phyloP scores from a whole-genome alignment of 768 basidiomycete species.

The Leccinum pellstonianum region DNA sequence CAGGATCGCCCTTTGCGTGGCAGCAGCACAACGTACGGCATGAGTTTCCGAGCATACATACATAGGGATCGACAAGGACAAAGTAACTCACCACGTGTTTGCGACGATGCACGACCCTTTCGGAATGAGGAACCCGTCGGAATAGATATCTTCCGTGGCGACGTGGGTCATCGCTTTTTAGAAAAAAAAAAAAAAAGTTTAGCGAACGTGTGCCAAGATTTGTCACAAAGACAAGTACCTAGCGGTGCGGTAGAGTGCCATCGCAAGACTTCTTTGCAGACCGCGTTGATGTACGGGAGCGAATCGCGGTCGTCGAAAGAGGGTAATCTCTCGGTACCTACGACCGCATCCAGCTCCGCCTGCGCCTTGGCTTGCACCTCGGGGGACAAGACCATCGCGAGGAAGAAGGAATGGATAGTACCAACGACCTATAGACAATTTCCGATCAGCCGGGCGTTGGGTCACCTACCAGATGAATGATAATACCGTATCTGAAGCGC shows the following conservation, averaged over 20 bases:
- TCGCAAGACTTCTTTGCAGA: constrained; percentile 27
- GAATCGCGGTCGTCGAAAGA: constrained; percentile 19
- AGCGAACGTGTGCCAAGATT: background rate
- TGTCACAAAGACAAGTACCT: constrained; percentile 19
- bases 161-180: constrained; percentile 16
- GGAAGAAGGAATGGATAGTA: constrained; percentile 21
- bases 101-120: constrained; percentile 26
- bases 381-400: constrained; percentile 26
- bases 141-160: constrained; percentile 21
- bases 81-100: constrained; percentile 24
- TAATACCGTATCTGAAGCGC: background rate
- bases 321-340: constrained; percentile 24
- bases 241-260: constrained; percentile 21
- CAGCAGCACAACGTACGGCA: background rate
- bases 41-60: background rate
- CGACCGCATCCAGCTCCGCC: constrained; percentile 25
- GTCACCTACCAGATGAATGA: background rate
- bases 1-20: constrained; percentile 42
- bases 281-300: constrained; percentile 27
- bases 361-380: constrained; percentile 26
- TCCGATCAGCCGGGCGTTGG: background rate
- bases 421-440: constrained; percentile 11
- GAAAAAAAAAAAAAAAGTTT: too few species aligned
- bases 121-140: constrained; percentile 17
- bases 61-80: background rate